A percentile compares a stretch with the other conserved stretches of the same genome.
Evolutionary conservation across 2,329 filamentous ascomycete species (phyloP).

Genomic region (Nemania diffusa): DNA sequence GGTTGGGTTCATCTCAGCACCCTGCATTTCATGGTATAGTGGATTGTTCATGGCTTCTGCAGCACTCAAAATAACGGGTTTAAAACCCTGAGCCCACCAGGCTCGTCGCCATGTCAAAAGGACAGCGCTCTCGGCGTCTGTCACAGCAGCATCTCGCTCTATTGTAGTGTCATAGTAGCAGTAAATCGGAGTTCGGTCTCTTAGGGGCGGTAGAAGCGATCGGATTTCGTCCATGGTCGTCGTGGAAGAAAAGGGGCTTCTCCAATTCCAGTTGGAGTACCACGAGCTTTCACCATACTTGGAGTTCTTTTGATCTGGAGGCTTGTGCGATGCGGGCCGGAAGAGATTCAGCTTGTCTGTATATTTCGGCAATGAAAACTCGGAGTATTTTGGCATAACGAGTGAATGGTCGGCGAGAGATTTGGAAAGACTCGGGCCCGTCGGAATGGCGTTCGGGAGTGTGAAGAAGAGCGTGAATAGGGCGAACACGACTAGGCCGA

Average conservation of each 20-base stretch:
- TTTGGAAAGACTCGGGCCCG: conserved; percentile 60
- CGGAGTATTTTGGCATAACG: conserved; percentile 58
- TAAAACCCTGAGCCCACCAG: conserved; percentile 96
- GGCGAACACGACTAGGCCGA: conserved; percentile 63
- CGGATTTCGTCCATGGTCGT: conserved; percentile 84
- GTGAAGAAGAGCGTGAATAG: conserved; percentile 64
- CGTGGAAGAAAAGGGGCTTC: conserved; percentile 86
- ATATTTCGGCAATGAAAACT: conserved; percentile 61
- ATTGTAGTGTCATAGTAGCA: conserved; percentile 85
- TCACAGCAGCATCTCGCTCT: conserved; percentile 69
- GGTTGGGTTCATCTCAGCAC: conserved; percentile 65
- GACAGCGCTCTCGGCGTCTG: conserved; percentile 79
- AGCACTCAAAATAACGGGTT: conserved; percentile 80
- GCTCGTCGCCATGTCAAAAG: conserved; percentile 89
- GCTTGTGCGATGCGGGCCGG: conserved; percentile 74
- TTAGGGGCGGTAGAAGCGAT: conserved; percentile 82
- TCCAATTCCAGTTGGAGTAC: conserved; percentile 91
- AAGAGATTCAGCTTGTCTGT: conserved; percentile 71
- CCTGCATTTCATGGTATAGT: conserved; percentile 76
- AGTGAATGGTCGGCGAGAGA: conserved; percentile 61
- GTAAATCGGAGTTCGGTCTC: conserved; percentile 78
- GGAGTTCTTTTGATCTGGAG: conserved; percentile 79
- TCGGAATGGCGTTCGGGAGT: conserved; percentile 60
- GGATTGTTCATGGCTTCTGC: conserved; percentile 87
- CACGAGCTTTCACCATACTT: conserved; percentile 82